phyloP scores from a whole-genome alignment of 1,284 basidiomycete species.

The Ganoderma resinaceum region DNA sequence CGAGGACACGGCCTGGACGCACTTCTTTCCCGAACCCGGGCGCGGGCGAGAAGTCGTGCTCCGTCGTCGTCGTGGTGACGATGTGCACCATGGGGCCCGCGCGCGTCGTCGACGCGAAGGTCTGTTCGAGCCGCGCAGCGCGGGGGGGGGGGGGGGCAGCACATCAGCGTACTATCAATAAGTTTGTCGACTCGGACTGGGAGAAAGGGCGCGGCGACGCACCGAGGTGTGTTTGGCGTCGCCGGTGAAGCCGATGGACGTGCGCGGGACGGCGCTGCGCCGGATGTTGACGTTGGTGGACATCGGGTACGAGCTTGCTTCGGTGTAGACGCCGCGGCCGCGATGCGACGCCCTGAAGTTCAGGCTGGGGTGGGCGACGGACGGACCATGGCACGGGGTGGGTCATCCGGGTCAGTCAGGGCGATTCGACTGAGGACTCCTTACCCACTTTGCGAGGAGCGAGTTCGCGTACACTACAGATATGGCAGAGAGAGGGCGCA shows the following conservation, averaged over 20 bases:
- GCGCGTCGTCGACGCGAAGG: neutral
- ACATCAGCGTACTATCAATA: too few relatives aligned
- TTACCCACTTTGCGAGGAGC: conserved; percentile 24
- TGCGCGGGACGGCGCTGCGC: neutral
- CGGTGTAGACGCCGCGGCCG: conserved; percentile 21
- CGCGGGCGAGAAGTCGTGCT: conserved; percentile 4
- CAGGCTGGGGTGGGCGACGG: too few relatives aligned
- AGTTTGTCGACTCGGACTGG: neutral
- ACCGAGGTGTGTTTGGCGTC: conserved; percentile 7
- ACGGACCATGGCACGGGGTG: neutral
- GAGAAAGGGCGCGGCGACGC: neutral
- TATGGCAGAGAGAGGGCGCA: neutral
- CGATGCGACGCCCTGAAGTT: conserved; percentile 21
- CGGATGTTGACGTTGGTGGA: neutral
- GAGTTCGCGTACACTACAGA: conserved; percentile 27
- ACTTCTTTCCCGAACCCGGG: neutral
- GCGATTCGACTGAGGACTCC: too few relatives aligned
- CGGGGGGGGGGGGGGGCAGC: too few relatives aligned
- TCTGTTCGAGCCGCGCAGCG: neutral
- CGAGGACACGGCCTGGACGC: too few relatives aligned
- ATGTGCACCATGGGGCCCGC: conserved; percentile 21
- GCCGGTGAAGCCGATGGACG: conserved; percentile 5
- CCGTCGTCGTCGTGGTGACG: conserved; percentile 21
- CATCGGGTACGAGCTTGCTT: conserved; percentile 7
- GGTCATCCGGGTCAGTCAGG: too few relatives aligned